These are phyloP conservation scores for Acacia crassicarpa DNA, from an alignment of 306 rosid species.

Conservation along the genomic window DNA sequence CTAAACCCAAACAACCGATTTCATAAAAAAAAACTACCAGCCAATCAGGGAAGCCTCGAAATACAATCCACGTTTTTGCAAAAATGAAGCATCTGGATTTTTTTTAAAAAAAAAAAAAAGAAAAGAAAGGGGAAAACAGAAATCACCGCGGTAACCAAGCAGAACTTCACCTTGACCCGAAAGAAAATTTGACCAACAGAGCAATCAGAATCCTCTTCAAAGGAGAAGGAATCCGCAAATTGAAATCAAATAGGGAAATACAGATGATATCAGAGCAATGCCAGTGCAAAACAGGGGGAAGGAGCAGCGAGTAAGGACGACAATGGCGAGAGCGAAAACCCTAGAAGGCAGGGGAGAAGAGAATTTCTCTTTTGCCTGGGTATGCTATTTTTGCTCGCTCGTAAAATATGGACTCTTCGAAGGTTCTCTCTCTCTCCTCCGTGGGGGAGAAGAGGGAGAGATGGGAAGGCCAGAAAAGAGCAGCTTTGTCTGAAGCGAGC, in stretches of 20 bases:
- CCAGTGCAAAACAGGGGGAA: background rate
- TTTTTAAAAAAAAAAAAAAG: no score
- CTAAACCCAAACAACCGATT: background rate
- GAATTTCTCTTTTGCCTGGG: background rate
- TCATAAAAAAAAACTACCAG: background rate
- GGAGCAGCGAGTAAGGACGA: background rate
- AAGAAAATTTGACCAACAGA: background rate
- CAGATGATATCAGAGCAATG: slow-evolving; percentile 37
- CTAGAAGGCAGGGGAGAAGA: slow-evolving; percentile 22
- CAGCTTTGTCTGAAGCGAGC: slow-evolving; percentile 10
- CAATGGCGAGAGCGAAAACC: slow-evolving; percentile 47
- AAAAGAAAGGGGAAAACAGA: background rate
- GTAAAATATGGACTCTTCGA: background rate
- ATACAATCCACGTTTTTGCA: background rate
- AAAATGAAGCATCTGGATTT: background rate
- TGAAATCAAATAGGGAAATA: background rate
- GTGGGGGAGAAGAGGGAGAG: slow-evolving; percentile 32
- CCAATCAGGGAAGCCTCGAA: background rate
- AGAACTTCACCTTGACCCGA: slow-evolving; percentile 15
- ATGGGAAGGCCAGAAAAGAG: slow-evolving; percentile 21
- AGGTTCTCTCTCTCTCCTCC: slow-evolving; percentile 28
- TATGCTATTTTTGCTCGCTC: background rate
- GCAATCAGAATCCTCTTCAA: slow-evolving; percentile 19
- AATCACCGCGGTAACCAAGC: background rate
- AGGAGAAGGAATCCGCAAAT: background rate